Evolutionary conservation across 2,329 filamentous ascomycete genomes (phyloP).

Genomic region (Epichloe coenophiala): DNA sequence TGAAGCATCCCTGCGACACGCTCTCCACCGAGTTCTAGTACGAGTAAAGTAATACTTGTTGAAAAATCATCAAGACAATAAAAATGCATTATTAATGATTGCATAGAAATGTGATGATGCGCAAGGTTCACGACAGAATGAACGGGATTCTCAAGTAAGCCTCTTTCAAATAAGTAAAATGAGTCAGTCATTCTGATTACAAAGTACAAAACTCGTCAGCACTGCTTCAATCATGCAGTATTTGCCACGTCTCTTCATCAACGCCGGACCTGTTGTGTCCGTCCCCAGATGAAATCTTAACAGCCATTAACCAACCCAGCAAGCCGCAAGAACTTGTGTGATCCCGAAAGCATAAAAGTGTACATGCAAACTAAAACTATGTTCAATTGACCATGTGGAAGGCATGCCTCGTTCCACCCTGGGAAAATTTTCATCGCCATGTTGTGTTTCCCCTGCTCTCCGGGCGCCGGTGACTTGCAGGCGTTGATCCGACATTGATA

Average conservation of each 20-base stretch:
- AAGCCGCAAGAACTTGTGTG: background rate
- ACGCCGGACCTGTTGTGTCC: background rate
- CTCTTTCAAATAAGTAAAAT: background rate
- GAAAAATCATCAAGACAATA: too few relatives aligned
- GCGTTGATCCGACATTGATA: conserved; percentile 19
- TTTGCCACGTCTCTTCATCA: background rate
- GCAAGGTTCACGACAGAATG: background rate
- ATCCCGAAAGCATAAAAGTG: background rate
- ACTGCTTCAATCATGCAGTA: background rate
- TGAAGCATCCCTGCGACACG: too few relatives aligned
- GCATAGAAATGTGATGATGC: background rate
- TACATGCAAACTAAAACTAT: background rate
- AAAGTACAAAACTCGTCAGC: conserved; percentile 1
- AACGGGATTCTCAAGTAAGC: background rate
- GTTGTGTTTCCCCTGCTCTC: conserved; percentile 16
- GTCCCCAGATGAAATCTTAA: background rate
- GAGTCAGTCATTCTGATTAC: background rate
- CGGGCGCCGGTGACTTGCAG: conserved; percentile 15
- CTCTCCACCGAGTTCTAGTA: too few relatives aligned
- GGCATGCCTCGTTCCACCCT: background rate
- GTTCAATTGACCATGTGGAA: background rate
- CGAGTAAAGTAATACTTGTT: too few relatives aligned
- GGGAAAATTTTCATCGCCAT: conserved; percentile 18
- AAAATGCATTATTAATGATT: too few relatives aligned
- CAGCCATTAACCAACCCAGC: background rate